Evolutionary conservation across 345 rosid species (phyloP).

Genomic region (Laguncularia racemosa): DNA sequence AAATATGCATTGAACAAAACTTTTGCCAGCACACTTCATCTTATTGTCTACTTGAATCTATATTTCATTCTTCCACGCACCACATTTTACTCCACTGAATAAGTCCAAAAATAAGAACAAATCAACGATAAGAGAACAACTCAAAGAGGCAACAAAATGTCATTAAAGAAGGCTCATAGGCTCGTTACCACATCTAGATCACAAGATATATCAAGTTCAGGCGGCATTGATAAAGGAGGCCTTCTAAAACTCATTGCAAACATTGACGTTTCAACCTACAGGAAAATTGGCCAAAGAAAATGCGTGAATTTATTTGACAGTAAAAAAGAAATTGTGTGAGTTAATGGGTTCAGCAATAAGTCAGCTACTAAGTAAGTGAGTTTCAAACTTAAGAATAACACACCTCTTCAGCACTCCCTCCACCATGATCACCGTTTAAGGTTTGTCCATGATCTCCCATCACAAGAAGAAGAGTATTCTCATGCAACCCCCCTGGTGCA

Average conservation of each 20-base stretch:
- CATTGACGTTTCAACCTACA: slow-evolving; percentile 86
- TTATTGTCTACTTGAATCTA: too few species aligned
- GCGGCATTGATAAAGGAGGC: slow-evolving; percentile 44
- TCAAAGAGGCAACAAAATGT: not conserved
- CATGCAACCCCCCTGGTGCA: slow-evolving; percentile 74
- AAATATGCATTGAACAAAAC: too few species aligned
- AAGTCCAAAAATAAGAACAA: not conserved
- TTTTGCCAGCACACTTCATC: too few species aligned
- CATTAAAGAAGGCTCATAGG: slow-evolving; percentile 8
- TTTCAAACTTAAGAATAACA: not conserved
- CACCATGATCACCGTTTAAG: slow-evolving; percentile 95
- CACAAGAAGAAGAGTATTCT: slow-evolving; percentile 76
- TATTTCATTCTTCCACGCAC: too few species aligned
- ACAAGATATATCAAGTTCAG: slow-evolving; percentile 64
- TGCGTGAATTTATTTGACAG: too few species aligned
- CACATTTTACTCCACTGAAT: too few species aligned
- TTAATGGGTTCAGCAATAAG: not conserved
- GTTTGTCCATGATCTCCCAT: slow-evolving; percentile 99
- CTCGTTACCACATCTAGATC: slow-evolving; percentile 41
- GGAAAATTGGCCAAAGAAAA: not conserved
- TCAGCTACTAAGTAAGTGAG: not conserved
- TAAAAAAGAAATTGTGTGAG: too few species aligned
- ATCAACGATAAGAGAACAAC: not conserved
- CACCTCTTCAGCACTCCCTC: slow-evolving; percentile 95
- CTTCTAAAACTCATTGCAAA: slow-evolving; percentile 82